Base-by-base conservation (phyloP, 352 stramenopile genomes). In the Globisporangium lucens region DNA sequence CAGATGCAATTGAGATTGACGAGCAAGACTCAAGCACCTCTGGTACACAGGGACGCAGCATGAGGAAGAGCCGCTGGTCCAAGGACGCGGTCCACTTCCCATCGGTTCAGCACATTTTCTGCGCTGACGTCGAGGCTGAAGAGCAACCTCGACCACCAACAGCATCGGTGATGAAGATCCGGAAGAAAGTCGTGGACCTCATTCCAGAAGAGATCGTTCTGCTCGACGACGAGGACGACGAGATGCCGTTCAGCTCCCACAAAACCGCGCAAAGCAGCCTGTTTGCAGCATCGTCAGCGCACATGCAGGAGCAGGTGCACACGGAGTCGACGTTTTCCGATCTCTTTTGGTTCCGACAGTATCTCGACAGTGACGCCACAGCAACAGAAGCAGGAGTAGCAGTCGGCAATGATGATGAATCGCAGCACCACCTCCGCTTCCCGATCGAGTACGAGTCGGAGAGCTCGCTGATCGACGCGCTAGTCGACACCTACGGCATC, bases 331-430 rank as follows among this genome's bases (percentile, higher is more conserved):
- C 79, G 0, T 76, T 85, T 47, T 77, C 75, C 0, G 83, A 91
- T 46, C 63, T 80, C 17, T 91, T 89, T 69, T 91, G 83, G 83
- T 77, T 91, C 53, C 72, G 77, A 12, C 72, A 84, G 38, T 80
- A 72, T 55, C 64, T 76, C 24, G 61, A 60, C 63, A 36, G 41
- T 36, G 15, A 15, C 10, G 38, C 38, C 13, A 46, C 2, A 46
- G 13, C 38, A 46, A 46, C 12, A 15, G 36, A 29, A 27, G 36
- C 68, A n/a, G 30, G 5, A 33, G 22, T 35, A 55, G 63, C 15
- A 33, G 20, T n/a, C 9, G 30, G 30, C 5, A 8, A 55, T 38
- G 41, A 56, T 20, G 22, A 46, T 20, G 22, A 36, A 33, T 27
- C 56, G 27, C 27, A 36, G 27, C 15, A 15, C 38, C 27, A 22